phyloP scores from a whole-genome alignment of 2,329 filamentous ascomycete species.

The Cladosporium sp. region DNA sequence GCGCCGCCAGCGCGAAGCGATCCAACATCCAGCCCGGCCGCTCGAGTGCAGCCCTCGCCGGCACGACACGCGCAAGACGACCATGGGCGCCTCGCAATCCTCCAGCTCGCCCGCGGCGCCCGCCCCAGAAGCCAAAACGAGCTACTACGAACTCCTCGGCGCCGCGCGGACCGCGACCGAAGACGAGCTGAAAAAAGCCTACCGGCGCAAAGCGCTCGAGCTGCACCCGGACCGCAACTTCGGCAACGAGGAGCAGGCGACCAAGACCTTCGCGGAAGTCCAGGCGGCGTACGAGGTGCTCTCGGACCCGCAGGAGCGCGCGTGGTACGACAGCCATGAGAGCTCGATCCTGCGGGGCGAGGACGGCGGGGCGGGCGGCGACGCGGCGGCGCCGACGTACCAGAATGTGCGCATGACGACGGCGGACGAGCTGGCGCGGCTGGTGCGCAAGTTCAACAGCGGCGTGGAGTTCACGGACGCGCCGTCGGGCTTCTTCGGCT shows the following conservation, averaged over 20 bases:
- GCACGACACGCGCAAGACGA: background rate
- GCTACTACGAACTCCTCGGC: constrained; percentile 79
- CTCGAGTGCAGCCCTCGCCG: too few species aligned
- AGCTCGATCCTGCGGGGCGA: constrained; percentile 71
- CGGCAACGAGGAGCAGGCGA: constrained; percentile 76
- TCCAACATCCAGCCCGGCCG: too few species aligned
- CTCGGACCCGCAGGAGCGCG: constrained; percentile 87
- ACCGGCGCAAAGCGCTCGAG: constrained; percentile 82
- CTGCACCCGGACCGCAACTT: constrained; percentile 93
- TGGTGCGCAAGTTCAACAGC: constrained; percentile 76
- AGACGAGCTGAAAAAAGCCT: constrained; percentile 93
- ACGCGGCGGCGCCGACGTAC: constrained; percentile 50
- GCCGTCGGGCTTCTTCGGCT: constrained; percentile 77
- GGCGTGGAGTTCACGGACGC: constrained; percentile 74
- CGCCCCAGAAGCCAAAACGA: constrained; percentile 51
- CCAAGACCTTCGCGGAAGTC: constrained; percentile 79
- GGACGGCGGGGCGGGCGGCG: constrained; percentile 41
- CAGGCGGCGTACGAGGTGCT: constrained; percentile 94
- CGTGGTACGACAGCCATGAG: constrained; percentile 96
- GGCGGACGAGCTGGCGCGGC: constrained; percentile 66
- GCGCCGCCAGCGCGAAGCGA: too few species aligned
- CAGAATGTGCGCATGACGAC: constrained; percentile 70
- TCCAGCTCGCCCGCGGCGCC: background rate
- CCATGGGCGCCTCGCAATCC: constrained; percentile 8
- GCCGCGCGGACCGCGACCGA: constrained; percentile 67